A percentile compares a stretch with the other conserved stretches of the same genome.
Evolutionary conservation across 192 early-diverging fungal species (phyloP).

Genomic region (Podila clonocystis): DNA sequence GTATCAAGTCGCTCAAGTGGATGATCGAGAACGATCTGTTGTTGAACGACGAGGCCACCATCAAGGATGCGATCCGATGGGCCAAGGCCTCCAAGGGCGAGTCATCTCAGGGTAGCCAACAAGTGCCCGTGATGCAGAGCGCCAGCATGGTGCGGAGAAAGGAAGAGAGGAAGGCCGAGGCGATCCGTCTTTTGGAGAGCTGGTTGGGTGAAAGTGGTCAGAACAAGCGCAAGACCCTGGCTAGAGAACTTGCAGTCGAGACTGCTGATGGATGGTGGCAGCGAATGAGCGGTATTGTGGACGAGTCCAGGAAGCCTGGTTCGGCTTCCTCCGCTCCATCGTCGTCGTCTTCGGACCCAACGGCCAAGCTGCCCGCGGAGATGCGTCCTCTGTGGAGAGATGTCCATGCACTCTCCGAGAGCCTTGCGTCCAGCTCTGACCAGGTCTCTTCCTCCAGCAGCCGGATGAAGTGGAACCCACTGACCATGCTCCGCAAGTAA

Average conservation of each 20-base stretch:
- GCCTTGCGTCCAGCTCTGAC: conserved; percentile 21
- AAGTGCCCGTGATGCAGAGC: conserved; percentile 13
- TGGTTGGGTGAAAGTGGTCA: conserved; percentile 31
- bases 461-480: conserved; percentile 27
- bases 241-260: conserved; percentile 5
- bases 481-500: conserved; percentile 40
- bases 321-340: background rate
- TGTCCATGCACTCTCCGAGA: conserved; percentile 19
- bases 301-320: background rate
- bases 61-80: conserved; percentile 49
- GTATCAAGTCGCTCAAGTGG: conserved; percentile 42
- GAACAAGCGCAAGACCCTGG: conserved; percentile 37
- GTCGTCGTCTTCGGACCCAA: background rate
- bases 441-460: conserved; percentile 14
- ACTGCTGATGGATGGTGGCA: conserved; percentile 32
- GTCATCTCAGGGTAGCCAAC: conserved; percentile 1
- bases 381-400: conserved; percentile 32
- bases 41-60: conserved; percentile 32
- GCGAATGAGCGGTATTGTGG: conserved; percentile 46
- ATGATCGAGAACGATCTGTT: conserved; percentile 48
- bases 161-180: conserved; percentile 44
- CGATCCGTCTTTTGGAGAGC: conserved; percentile 36
- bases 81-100: conserved; percentile 32
- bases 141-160: conserved; percentile 15
- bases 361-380: conserved; percentile 19